Base-by-base conservation (phyloP, 2,329 filamentous ascomycete genomes). In the Stachybotrys elegans region DNA sequence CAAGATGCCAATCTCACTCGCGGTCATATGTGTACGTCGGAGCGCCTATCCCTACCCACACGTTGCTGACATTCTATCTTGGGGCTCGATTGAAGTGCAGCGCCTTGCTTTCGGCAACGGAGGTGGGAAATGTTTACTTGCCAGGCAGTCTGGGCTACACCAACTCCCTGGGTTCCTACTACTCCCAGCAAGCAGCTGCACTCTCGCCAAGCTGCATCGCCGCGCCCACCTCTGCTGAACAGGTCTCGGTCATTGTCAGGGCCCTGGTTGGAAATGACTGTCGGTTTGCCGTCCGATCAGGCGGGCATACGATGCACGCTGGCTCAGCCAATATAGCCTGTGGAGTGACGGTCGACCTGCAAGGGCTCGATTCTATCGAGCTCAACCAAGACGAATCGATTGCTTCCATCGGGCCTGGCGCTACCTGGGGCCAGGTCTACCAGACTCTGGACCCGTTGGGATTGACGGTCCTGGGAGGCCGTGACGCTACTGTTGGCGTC, bases 401-500 rank as follows among this genome's bases (percentile, higher is more conserved):
- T 29, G 25, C 25, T 29, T 29, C 25, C 25, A 29, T 29, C 25
- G 25, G 25, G 14, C 25, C 25, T 29, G 25, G 25, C 14, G 25
- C 25, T 29, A 14, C 25, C 25, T 29, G 25, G 25, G 25, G 25
- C 25, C 25, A 29, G 25, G 25, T 29, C 25, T 29, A 29, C 14
- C 25, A 29, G 25, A 29, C 25, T 9, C 25, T 29, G 25, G 25
- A 29, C 14, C 25, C 25, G 25, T 14, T 29, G 9, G 25, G 25
- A 8, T 14, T 29, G 25, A 29, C 25, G 25, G 25, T 29, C 9
- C 25, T 29, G 25, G 25, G 25, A 29, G 35, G 35, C 21, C 40
- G 39, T n/a, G 20, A 6, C 35, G 9, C 35, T 19, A 19, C 16
- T 8, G 35, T 51, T 21, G 57, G 57, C 16, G 55, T 57, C 13